These are phyloP conservation scores for Penicillium silybi DNA, from an alignment of 495 filamentous ascomycete genomes.

Conservation along the genomic window DNA sequence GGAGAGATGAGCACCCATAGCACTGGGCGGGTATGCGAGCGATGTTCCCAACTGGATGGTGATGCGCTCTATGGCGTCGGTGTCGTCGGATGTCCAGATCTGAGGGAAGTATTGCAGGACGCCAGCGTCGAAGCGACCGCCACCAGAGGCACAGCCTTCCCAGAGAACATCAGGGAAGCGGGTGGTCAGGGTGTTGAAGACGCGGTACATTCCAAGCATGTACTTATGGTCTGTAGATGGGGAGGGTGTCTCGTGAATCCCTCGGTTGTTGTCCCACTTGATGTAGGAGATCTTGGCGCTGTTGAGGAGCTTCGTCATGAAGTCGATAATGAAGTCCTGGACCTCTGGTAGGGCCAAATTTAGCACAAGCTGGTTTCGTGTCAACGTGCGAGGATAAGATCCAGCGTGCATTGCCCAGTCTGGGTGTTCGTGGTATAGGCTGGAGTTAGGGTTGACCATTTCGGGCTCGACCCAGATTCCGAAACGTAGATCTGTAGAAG, in stretches of 20 bases:
- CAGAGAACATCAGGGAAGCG: conserved; percentile 51
- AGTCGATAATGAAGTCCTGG: conserved; percentile 50
- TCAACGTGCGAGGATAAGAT: conserved; percentile 45
- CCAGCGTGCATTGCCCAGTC: conserved; percentile 54
- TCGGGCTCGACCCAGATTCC: conserved; percentile 58
- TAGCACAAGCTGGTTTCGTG: conserved; percentile 49
- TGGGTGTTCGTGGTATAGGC: conserved; percentile 49
- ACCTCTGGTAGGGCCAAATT: conserved; percentile 51
- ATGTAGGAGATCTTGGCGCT: conserved; percentile 49
- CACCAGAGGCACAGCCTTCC: conserved; percentile 56
- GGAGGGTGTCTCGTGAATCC: conserved; percentile 47
- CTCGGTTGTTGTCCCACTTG: conserved; percentile 59
- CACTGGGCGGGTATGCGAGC: conserved; percentile 49
- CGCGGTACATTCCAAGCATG: conserved; percentile 52
- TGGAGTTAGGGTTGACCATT: conserved; percentile 55
- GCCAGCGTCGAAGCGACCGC: conserved; percentile 52
- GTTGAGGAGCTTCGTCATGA: conserved; percentile 42
- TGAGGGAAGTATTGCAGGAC: conserved; percentile 55
- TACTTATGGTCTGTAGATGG: conserved; percentile 47
- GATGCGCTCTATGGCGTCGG: conserved; percentile 49
- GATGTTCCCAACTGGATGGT: conserved; percentile 55
- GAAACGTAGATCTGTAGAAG: conserved; percentile 43
- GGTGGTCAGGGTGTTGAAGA: conserved; percentile 49
- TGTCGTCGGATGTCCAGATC: conserved; percentile 56
- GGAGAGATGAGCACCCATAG: conserved; percentile 56